Percentiles rank a stretch among this genome's conserved stretches.
Conservation (phyloP, 73 alveolate genomes). For the Tetrahymena borealis region DNA sequence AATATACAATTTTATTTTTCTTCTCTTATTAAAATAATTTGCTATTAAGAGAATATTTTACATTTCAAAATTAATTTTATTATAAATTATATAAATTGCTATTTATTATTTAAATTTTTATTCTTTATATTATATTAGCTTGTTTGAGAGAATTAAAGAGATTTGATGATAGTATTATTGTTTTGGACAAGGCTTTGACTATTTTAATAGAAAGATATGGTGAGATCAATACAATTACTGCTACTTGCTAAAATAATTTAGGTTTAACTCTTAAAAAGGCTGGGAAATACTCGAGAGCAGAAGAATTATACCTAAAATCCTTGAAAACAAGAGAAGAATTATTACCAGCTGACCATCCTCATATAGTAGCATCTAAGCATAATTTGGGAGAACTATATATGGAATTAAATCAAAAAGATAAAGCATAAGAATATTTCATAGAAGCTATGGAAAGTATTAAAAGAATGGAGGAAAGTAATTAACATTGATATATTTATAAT, state of each 20-base stretch:
- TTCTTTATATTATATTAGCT: neutral
- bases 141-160: neutral
- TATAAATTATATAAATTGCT: neutral
- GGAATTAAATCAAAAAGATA: constrained; percentile 35
- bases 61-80: neutral
- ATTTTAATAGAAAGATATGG: neutral
- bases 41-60: too few species aligned
- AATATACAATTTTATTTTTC: too few species aligned
- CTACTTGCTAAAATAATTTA: neutral
- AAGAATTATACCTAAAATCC: constrained; percentile 5
- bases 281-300: neutral
- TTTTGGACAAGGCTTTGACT: neutral
- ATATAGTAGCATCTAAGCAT: constrained; percentile 48
- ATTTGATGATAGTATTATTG: neutral
- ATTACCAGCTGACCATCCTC: constrained; percentile 51
- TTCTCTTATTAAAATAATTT: too few species aligned
- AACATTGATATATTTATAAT: neutral
- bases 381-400: constrained; percentile 51
- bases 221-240: neutral
- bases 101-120: neutral
- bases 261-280: neutral
- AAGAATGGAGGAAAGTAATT: neutral
- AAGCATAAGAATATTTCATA: constrained; percentile 41
- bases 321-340: constrained; percentile 38
- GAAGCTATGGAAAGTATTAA: constrained; percentile 20